phyloP scores from a whole-genome alignment of 164 flowering plant species.

The Cinnamomum micranthum region DNA sequence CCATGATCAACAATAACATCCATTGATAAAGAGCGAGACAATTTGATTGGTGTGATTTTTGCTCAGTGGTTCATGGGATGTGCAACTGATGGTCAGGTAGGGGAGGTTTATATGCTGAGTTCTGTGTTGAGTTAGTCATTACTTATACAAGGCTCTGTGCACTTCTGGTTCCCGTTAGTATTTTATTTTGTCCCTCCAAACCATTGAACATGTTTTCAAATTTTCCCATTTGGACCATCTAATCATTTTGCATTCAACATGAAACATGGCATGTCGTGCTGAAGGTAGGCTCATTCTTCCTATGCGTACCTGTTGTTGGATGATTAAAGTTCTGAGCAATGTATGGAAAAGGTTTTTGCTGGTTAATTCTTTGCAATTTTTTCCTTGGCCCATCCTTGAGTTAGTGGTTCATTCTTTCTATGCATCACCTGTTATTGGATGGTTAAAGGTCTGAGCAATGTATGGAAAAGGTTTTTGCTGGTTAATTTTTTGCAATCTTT shows the following conservation, averaged over 20 bases:
- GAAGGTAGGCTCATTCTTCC: not conserved
- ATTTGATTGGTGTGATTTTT: not conserved
- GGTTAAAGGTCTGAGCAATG: not conserved
- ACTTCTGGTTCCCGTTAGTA: not conserved
- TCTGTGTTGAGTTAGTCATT: no score
- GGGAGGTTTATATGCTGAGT: not conserved
- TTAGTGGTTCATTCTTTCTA: not conserved
- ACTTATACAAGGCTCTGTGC: not conserved
- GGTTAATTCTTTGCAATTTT: not conserved
- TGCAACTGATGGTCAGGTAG: not conserved
- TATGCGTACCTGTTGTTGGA: not conserved
- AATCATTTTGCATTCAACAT: no score
- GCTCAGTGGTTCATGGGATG: not conserved
- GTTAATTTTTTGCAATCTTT: not conserved
- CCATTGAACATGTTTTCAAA: not conserved
- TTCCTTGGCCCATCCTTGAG: not conserved
- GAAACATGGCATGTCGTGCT: no score
- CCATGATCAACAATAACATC: not conserved
- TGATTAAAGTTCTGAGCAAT: not conserved
- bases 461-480: not conserved
- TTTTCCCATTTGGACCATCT: no score
- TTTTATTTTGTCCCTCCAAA: not conserved
- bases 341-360: not conserved
- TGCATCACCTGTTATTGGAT: not conserved
- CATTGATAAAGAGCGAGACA: not conserved